Conservation (phyloP, 2,329 filamentous ascomycete species). For the Colletotrichum musicola region DNA sequence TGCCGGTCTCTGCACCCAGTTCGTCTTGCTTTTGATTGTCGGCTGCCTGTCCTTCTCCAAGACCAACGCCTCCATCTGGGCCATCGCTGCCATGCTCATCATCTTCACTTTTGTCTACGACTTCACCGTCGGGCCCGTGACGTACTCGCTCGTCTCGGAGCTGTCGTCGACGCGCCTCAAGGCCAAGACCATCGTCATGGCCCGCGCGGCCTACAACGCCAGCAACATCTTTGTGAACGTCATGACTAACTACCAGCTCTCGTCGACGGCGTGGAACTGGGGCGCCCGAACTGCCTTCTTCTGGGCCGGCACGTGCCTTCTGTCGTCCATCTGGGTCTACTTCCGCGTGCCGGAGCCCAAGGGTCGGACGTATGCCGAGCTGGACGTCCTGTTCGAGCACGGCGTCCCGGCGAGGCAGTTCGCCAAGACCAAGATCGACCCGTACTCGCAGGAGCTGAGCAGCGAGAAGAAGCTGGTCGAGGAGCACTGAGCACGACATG, state of each 20-base stretch:
- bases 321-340: constrained; percentile 63
- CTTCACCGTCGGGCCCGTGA: constrained; percentile 66
- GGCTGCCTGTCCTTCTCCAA: constrained; percentile 54
- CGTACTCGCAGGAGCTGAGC: constrained; percentile 45
- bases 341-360: constrained; percentile 67
- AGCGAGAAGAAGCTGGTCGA: constrained; percentile 33
- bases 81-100: constrained; percentile 61
- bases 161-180: constrained; percentile 66
- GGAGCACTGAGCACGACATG: constrained; percentile 8
- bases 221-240: constrained; percentile 64
- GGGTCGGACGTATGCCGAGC: constrained; percentile 59
- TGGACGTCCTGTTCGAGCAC: constrained; percentile 57
- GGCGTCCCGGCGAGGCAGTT: constrained; percentile 55
- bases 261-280: constrained; percentile 60
- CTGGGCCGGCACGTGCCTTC: constrained; percentile 61
- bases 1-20: constrained; percentile 56
- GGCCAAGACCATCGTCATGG: constrained; percentile 67
- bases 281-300: constrained; percentile 61
- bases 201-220: constrained; percentile 61
- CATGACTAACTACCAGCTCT: constrained; percentile 63
- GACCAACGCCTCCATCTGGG: constrained; percentile 53
- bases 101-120: constrained; percentile 67
- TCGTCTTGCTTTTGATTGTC: constrained; percentile 55
- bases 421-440: constrained; percentile 53
- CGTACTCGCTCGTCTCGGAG: constrained; percentile 65